A percentile compares a stretch with the other conserved stretches of the same genome.
Evolutionary conservation across 1,284 basidiomycete species (phyloP).

Genomic region (Quambalaria eucalypti): DNA sequence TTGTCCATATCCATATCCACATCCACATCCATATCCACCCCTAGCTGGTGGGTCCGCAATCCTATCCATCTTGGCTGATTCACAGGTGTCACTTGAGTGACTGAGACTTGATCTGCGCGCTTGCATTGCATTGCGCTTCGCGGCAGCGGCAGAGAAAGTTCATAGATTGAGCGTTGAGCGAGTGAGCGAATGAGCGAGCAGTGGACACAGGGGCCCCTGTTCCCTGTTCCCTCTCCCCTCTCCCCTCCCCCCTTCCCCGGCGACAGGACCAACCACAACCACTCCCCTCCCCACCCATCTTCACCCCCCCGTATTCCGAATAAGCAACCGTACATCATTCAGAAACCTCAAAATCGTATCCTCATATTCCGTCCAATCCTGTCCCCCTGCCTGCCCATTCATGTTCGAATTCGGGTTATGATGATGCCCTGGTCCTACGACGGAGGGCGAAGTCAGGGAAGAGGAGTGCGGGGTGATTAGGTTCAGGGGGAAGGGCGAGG

Average conservation of each 20-base stretch:
- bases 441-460: background rate
- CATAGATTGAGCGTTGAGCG: no score
- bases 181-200: no score
- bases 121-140: no score
- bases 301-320: background rate
- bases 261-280: no score
- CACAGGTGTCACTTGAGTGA: no score
- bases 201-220: no score
- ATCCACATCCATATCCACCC: no score
- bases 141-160: no score
- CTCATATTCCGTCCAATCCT: slow-evolving; percentile 1
- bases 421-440: background rate
- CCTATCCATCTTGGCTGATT: no score
- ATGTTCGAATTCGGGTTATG: background rate
- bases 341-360: background rate
- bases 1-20: no score
- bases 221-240: background rate
- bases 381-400: background rate
- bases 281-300: background rate
- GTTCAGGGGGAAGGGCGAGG: background rate
- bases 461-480: background rate
- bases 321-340: background rate
- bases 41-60: no score
- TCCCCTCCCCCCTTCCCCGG: background rate
- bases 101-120: no score